Evolutionary conservation across 1,139 yeast species (phyloP), one percentile per base, ranked within the genome.

Genomic region (Geotrichum histeridarum): DNA sequence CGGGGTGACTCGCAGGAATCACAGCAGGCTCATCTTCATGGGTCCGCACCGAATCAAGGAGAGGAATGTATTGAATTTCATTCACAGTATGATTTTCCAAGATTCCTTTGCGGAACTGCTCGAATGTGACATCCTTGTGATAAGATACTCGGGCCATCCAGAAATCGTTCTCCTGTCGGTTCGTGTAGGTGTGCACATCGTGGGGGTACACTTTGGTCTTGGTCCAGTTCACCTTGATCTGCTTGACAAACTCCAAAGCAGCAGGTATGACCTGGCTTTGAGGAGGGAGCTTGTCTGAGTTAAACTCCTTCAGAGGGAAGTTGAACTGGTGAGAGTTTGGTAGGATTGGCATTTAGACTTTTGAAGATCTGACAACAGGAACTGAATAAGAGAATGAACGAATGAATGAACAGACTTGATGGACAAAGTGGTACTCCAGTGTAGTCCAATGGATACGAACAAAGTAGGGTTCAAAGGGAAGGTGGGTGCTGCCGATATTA

Each of bases 121-220:
- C 70, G 58, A 64, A 73, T 2, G 67, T 60, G 12, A 68, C 62
- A 49, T 67, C 70, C 4, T 60, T 58, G 59, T 77, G 80, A 9
- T 61, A 59, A 15, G 79, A 74, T 3, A 69, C 68, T 17, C 82
- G 70, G 6, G 79, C 72, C 56, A 75, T 67, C 82, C 82, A 78
- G 60, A 69, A 75, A 43, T 76, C 77, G 2, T 65, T 64, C n/a
- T 65, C 68, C 32, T 63, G 59, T 7, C 70, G 67, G 5, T 69
- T 63, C 41, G 70, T 66, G 61, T 69, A 77, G 0, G 79, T 73
- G 32, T 73, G 70, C 8, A 76, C 77, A 22, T 35, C 57, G 51
- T 46, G 51, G 30, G 57, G 58, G 50, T 57, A 59, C 37, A 54
- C 53, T 35, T 60, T 61, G 35, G 66, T 65, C 54, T 59, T 59